These are phyloP conservation scores for Mucor velutinosus DNA, from an alignment of 371 early-diverging fungal species.

Conservation along the genomic window DNA sequence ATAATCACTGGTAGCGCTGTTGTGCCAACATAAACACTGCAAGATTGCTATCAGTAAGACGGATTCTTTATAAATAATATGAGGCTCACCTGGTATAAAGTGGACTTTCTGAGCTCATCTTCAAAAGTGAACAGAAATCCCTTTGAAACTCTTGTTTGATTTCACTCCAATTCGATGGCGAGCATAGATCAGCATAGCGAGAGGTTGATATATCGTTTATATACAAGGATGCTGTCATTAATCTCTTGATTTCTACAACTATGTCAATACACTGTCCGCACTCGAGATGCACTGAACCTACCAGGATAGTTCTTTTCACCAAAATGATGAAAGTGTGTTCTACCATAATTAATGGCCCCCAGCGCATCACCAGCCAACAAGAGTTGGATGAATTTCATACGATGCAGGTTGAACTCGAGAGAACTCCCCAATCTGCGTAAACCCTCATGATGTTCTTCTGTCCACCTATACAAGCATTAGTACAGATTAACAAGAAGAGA, in stretches of 20 bases:
- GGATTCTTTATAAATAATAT: not conserved
- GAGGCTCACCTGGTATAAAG: slow-evolving; percentile 69
- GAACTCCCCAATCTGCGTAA: slow-evolving; percentile 63
- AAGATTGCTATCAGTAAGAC: not conserved
- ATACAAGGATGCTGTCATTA: slow-evolving; percentile 67
- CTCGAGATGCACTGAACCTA: slow-evolving; percentile 15
- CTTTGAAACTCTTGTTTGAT: slow-evolving; percentile 77
- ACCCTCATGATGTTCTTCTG: slow-evolving; percentile 56
- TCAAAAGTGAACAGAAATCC: slow-evolving; percentile 85
- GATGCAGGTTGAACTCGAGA: slow-evolving; percentile 85
- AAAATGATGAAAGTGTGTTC: slow-evolving; percentile 69
- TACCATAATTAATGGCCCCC: slow-evolving; percentile 81
- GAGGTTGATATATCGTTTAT: slow-evolving; percentile 31
- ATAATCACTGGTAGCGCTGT: slow-evolving; percentile 89
- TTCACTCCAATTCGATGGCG: slow-evolving; percentile 60
- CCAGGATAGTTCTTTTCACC: slow-evolving; percentile 65
- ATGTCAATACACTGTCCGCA: not conserved
- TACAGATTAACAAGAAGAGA: not conserved
- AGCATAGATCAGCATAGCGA: slow-evolving; percentile 71
- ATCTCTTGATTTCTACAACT: slow-evolving; percentile 72
- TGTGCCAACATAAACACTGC: slow-evolving; percentile 81
- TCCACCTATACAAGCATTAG: slow-evolving; percentile 64
- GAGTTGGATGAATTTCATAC: slow-evolving; percentile 76
- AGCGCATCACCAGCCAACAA: slow-evolving; percentile 41
- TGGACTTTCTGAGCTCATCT: slow-evolving; percentile 79